Percentiles rank a stretch among this genome's conserved stretches.
phyloP scores from a whole-genome alignment of 2,329 filamentous ascomycete species.

The Tolypocladium amazonense region DNA sequence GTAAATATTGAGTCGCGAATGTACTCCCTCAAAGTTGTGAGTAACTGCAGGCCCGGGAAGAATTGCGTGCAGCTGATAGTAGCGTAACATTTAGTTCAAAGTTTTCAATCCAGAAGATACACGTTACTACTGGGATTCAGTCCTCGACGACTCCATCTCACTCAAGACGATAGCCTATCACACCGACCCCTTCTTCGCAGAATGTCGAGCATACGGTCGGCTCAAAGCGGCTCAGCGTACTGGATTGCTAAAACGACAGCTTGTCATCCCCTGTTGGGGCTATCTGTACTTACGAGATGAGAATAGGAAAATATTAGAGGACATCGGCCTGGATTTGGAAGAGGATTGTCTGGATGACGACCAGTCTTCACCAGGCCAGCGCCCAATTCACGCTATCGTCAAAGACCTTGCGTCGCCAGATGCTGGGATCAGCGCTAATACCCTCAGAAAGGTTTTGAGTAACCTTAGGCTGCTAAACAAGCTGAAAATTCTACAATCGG shows the following conservation, averaged over 20 bases:
- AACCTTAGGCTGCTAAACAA: background rate
- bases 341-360: background rate
- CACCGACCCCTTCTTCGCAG: background rate
- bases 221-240: background rate
- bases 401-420: background rate
- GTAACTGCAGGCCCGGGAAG: background rate
- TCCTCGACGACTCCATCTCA: background rate
- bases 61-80: background rate
- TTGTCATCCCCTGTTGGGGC: background rate
- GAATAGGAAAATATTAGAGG: background rate
- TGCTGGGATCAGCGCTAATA: background rate
- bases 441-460: background rate
- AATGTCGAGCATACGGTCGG: background rate
- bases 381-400: background rate
- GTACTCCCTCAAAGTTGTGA: background rate
- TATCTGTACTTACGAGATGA: background rate
- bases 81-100: background rate
- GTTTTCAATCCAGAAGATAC: background rate
- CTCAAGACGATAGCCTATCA: background rate
- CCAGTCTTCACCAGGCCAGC: background rate
- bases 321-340: background rate
- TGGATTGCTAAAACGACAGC: background rate
- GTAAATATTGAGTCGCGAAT: background rate
- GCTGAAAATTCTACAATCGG: background rate
- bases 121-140: background rate